Percentiles rank a stretch among this genome's conserved stretches.
phyloP scores from a whole-genome alignment of 768 basidiomycete species.

The Lactifluus hygrophoroides region DNA sequence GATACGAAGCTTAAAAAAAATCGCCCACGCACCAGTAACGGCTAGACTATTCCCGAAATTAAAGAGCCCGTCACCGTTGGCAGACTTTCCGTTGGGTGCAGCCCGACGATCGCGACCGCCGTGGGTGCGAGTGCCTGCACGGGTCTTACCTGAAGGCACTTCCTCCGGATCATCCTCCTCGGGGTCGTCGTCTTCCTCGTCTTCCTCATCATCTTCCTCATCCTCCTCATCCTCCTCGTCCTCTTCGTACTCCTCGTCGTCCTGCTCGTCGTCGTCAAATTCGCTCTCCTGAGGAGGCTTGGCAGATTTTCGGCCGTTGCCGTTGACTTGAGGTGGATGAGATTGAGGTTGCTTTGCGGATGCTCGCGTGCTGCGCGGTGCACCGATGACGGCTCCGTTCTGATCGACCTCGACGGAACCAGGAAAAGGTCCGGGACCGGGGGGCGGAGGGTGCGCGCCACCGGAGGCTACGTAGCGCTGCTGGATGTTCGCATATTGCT shows the following conservation, averaged over 20 bases:
- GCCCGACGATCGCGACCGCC: conserved; percentile 24
- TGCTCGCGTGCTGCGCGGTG: conserved; percentile 12
- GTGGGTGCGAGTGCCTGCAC: conserved; percentile 23
- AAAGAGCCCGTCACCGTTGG: conserved; percentile 59
- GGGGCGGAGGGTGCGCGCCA: conserved; percentile 83
- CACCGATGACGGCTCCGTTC: conserved; percentile 61
- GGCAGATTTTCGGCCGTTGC: conserved; percentile 37
- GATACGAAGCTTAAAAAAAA: conserved; percentile 5
- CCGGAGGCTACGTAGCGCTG: conserved; percentile 90
- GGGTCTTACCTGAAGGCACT: conserved; percentile 25
- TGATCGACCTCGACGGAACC: conserved; percentile 96
- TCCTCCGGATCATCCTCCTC: conserved; percentile 47
- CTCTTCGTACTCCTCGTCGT: conserved; percentile 45
- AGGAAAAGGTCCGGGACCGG: conserved; percentile 96
- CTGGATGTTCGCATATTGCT: conserved; percentile 97
- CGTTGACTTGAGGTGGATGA: conserved; percentile 28
- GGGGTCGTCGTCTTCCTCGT: conserved; percentile 62
- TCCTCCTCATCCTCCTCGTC: conserved; percentile 51
- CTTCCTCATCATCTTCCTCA: conserved; percentile 59
- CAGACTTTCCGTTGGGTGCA: conserved; percentile 37
- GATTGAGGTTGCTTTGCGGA: conserved; percentile 21
- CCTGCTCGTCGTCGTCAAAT: conserved; percentile 57
- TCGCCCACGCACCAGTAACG: conserved; percentile 54
- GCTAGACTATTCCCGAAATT: conserved; percentile 78
- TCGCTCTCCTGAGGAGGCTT: conserved; percentile 48